Base-by-base conservation (phyloP, 805 yeast species). In the Yarrowia divulgata region DNA sequence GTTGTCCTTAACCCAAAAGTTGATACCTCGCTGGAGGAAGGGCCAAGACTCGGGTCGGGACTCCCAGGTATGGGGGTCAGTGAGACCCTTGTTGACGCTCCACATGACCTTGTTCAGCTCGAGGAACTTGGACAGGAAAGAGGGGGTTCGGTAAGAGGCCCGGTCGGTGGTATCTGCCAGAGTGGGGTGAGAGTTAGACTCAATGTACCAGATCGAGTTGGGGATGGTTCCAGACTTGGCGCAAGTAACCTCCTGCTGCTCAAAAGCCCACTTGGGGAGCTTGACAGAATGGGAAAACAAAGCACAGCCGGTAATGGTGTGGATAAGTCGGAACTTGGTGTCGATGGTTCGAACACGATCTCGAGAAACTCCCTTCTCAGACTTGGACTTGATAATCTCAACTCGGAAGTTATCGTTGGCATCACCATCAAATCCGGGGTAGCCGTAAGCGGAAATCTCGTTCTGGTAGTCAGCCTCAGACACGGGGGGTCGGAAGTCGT, bases 181-280 rank as follows among this genome's bases (percentile, higher is more conserved):
- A 68, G 79, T 73, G 9, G 88, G 88, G 74, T 87, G 89, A 14
- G 77, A 75, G 72, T 87, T 86, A 69, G 77, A 77, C 73, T 90
- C 95, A 69, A 90, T 79, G 72, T 80, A 84, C 87, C 93, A 90
- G 60, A 88, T 77, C 0, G 96, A 84, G 76, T 89, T 87, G 35
- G 86, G 85, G 68, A 82, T 77, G 18, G 86, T 85, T 14, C 98
- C 95, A 35, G 85, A 86, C 66, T 88, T 88, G 67, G 92, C 84
- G 77, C 99, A 95, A 49, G 92, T 80, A 12, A 94, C 96, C 81
- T 95, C 99, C 79, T 90, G 91, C 77, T 93, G 97, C 70, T 83
- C 83, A 73, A 84, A 85, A 1, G 90, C 98, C 96, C 97, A 90
- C 8, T 83, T 84, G n/a, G 97, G 97, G 49, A 95, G 81, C 75